phyloP scores from a whole-genome alignment of 2,329 filamentous ascomycete species.

The Colletotrichum karsti region DNA sequence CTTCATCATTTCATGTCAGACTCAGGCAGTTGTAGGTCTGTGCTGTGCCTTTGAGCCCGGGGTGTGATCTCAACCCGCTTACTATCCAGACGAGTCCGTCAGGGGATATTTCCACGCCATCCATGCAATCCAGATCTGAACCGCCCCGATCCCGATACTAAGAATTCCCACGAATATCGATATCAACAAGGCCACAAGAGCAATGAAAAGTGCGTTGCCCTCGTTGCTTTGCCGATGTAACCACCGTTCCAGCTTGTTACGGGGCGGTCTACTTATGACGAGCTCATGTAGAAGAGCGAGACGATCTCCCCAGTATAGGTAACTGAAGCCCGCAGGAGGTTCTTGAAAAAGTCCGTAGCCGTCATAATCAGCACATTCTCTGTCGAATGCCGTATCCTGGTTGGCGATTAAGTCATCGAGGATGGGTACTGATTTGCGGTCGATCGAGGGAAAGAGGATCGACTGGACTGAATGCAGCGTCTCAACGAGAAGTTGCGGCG shows the following conservation, averaged over 20 bases:
- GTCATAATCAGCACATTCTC: background rate
- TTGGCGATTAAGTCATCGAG: background rate
- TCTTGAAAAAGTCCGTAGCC: background rate
- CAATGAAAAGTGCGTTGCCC: constrained; percentile 24
- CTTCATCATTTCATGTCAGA: no score
- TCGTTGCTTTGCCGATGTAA: constrained; percentile 24
- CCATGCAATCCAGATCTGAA: constrained; percentile 26
- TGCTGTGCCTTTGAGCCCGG: no score
- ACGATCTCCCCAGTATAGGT: constrained; percentile 23
- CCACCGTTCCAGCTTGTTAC: constrained; percentile 22
- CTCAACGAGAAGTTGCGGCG: background rate
- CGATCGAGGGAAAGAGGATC: background rate
- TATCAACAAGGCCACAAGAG: constrained; percentile 15
- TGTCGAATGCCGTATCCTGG: background rate
- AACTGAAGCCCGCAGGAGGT: background rate
- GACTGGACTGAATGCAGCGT: background rate
- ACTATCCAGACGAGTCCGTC: no score
- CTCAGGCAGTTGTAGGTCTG: no score
- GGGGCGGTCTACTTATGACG: background rate
- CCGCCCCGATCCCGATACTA: background rate
- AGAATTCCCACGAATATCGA: constrained; percentile 22
- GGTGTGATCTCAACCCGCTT: no score
- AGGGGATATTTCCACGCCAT: background rate
- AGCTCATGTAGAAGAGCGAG: constrained; percentile 13
- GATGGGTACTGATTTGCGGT: background rate